Evolutionary conservation across 441 rosid genomes (phyloP).

Genomic region (Gossypium aridum): DNA sequence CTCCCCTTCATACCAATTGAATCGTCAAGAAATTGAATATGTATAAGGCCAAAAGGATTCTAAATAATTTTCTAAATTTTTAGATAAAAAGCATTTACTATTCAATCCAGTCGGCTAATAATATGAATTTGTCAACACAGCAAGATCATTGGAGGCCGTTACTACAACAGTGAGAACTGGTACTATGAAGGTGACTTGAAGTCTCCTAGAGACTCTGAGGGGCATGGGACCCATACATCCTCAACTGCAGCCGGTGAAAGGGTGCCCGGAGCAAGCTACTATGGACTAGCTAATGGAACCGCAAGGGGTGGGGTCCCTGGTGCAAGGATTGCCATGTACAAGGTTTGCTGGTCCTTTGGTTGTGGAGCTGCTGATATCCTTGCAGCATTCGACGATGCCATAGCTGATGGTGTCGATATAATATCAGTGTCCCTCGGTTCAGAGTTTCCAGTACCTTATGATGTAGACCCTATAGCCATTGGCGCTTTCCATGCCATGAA

Average conservation of each 20-base stretch:
- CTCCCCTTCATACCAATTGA: not conserved
- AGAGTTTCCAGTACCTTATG: not conserved
- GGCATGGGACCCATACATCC: slow-evolving; percentile 56
- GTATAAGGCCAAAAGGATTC: not conserved
- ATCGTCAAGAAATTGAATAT: not conserved
- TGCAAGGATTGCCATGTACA: slow-evolving; percentile 46
- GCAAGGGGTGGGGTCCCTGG: slow-evolving; percentile 56
- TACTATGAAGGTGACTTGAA: slow-evolving; percentile 5
- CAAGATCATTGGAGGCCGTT: slow-evolving; percentile 44
- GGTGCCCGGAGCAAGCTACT: slow-evolving; percentile 31
- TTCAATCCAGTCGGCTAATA: not conserved
- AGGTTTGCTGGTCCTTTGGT: slow-evolving; percentile 41
- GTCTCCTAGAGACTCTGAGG: slow-evolving; percentile 39
- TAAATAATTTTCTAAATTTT: not conserved
- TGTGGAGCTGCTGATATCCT: slow-evolving; percentile 30
- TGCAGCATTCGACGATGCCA: slow-evolving; percentile 49
- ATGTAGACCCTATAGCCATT: slow-evolving; percentile 27
- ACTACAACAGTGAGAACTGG: slow-evolving; percentile 23
- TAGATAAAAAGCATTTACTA: not conserved
- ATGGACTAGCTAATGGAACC: slow-evolving; percentile 41
- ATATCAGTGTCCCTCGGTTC: slow-evolving; percentile 37
- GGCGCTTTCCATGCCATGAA: slow-evolving; percentile 45
- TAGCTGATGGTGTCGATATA: slow-evolving; percentile 39
- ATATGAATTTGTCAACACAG: slow-evolving; percentile 20
- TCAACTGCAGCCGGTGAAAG: slow-evolving; percentile 43